Evolutionary conservation across 257 asterid species (phyloP).

Genomic region (Solanum sitiens): DNA sequence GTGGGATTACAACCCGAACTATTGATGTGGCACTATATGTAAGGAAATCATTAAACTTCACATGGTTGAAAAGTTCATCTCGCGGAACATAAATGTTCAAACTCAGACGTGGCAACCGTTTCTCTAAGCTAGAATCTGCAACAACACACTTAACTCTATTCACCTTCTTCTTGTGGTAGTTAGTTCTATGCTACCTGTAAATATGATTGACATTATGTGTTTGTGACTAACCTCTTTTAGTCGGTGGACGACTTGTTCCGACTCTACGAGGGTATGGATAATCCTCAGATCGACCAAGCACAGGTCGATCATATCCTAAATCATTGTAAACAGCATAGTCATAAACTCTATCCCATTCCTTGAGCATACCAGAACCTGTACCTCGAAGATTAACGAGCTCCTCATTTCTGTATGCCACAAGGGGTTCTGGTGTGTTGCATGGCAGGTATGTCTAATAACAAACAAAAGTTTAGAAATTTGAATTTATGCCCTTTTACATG

Average conservation of each 20-base stretch:
- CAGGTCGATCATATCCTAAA: slow-evolving; percentile 59
- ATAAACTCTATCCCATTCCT: slow-evolving; percentile 92
- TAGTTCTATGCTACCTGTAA: background rate
- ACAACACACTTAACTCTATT: background rate
- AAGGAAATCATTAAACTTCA: slow-evolving; percentile 75
- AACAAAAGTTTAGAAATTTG: background rate
- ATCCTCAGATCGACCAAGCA: slow-evolving; percentile 57
- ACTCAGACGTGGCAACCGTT: slow-evolving; percentile 45
- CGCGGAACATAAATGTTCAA: slow-evolving; percentile 64
- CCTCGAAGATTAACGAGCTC: slow-evolving; percentile 73
- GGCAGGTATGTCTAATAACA: slow-evolving; percentile 57
- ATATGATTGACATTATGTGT: background rate
- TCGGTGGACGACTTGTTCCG: slow-evolving; percentile 67
- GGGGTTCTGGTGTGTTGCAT: slow-evolving; percentile 53
- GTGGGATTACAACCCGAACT: slow-evolving; percentile 58
- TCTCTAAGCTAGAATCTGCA: slow-evolving; percentile 65
- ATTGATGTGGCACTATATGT: slow-evolving; percentile 60
- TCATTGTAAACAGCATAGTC: slow-evolving; percentile 86
- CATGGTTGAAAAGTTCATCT: slow-evolving; percentile 62
- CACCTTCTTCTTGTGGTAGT: background rate
- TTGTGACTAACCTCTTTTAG: slow-evolving; percentile 37
- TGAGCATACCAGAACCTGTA: slow-evolving; percentile 37
- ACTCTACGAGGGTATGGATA: slow-evolving; percentile 85
- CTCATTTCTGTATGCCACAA: slow-evolving; percentile 47
- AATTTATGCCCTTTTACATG: background rate